These are phyloP conservation scores for Botrytis fabae DNA, from an alignment of 2,329 filamentous ascomycete genomes.

Conservation along the genomic window DNA sequence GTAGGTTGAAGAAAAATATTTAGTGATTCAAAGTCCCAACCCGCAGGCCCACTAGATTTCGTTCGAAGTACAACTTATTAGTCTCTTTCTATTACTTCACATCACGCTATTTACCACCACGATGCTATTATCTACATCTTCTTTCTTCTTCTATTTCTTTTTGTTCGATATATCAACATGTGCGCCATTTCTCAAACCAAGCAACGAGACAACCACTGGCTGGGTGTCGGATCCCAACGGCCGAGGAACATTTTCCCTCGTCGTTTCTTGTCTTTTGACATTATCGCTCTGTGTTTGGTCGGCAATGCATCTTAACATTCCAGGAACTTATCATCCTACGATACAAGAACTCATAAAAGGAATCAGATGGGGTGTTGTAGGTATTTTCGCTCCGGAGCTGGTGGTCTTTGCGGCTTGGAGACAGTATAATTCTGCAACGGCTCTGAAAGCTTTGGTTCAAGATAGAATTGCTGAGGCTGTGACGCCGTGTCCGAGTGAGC, in stretches of 20 bases:
- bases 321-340: conserved; percentile 24
- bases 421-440: conserved; percentile 14
- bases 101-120: not conserved
- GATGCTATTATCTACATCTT: not conserved
- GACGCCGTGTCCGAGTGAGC: not conserved
- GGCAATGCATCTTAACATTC: conserved; percentile 45
- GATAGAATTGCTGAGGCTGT: not conserved
- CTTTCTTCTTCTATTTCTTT: not conserved
- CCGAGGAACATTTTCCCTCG: conserved; percentile 41
- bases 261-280: conserved; percentile 42
- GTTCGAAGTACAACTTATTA: not conserved
- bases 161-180: not conserved
- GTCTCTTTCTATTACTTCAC: not conserved
- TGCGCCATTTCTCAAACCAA: not conserved
- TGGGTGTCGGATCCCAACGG: conserved; percentile 33
- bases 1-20: not conserved
- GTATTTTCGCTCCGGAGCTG: conserved; percentile 41
- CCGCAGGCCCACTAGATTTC: not conserved
- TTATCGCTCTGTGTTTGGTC: conserved; percentile 43
- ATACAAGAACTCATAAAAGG: conserved; percentile 28
- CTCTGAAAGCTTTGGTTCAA: not conserved
- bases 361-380: conserved; percentile 39
- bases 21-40: not conserved
- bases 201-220: conserved; percentile 7
- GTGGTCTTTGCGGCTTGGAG: conserved; percentile 38